Evolutionary conservation across 345 rosid species (phyloP), one percentile per base, ranked within the genome.

Genomic region (Sonneratia caseolaris): DNA sequence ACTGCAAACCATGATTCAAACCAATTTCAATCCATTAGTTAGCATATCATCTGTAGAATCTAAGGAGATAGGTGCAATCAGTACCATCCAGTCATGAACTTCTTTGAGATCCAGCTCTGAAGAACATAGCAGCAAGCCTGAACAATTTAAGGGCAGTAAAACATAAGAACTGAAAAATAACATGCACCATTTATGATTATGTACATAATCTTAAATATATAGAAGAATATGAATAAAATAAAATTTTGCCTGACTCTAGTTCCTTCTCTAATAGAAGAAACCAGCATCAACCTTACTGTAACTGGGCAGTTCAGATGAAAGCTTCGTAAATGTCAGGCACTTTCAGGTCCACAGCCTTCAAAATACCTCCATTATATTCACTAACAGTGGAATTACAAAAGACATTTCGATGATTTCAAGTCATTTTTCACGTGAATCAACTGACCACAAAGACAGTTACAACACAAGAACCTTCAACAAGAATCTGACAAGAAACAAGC

Each of bases 41-140:
- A 22, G 74, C 37, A 69, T 59, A 59, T 59, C 18, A 16, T 37
- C 18, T 7, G 0, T 24, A 45, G 67, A 37, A 53, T 32, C 8
- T 36, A 38, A 15, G 12, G 22, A 68, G 40, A 51, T 40, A 42
- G 64, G 16, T 42, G 71, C 22, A 42, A 59, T 32, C 38, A 64
- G 77, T 80, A 88, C 93, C 93, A 88, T 82, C 91, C 93, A 59
- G 93, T 88, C 90, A 88, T 85, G 72, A 88, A 88, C 84, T 86
- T 88, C 85, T 82, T 88, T 18, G 93, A 86, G 71, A 85, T 78
- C 89, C 91, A 88, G 74, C 91, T 88, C 77, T 86, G 91, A 40
- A 86, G 86, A 53, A 88, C 79, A 76, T 75, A 84, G 79, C 87
- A 88, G 81, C 90, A 86, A 27, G 32, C 32, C 32, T 27, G 32